Base-by-base conservation (phyloP, 495 filamentous ascomycete genomes). In the Parathielavia hyrcaniae region DNA sequence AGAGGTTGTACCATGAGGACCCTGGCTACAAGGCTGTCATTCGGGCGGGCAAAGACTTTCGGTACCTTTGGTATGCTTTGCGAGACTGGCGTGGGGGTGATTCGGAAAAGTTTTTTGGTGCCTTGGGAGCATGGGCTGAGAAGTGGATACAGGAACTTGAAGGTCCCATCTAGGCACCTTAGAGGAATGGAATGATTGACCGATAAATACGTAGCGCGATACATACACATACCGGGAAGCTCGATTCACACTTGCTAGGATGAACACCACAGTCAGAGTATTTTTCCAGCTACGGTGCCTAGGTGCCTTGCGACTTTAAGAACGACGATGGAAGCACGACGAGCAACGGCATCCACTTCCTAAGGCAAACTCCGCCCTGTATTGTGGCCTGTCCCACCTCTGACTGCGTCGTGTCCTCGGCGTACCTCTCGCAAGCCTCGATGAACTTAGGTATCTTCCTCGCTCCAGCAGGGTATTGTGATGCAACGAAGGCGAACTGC, bases 321-420 rank as follows among this genome's bases (percentile, higher is more conserved):
- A n/a, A n/a, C n/a, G n/a, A n/a, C n/a, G n/a, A n/a, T n/a, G n/a
- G n/a, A n/a, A n/a, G n/a, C n/a, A n/a, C n/a, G n/a, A n/a, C n/a
- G n/a, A n/a, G n/a, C n/a, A n/a, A n/a, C n/a, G n/a, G n/a, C n/a
- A n/a, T n/a, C n/a, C n/a, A n/a, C n/a, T n/a, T n/a, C n/a, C n/a
- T 30, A 87, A 7, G 85, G 85, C 57, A 89, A 78, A 17, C 74
- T 79, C 57, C 73, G 77, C 9, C 85, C 61, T 75, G 71, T 63
- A 84, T 75, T 11, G 80, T 87, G 30, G 85, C 86, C 73, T 87
- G 83, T 19, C 80, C 85, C 53, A 87, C 69, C 68, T 88, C 81
- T 50, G 82, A 85, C 70, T 85, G 80, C 45, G 86, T 86, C n/a
- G 75, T 81, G 69, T 89, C 79, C 49, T 89, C 83, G 14, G 84